Base-by-base conservation (phyloP, 2,329 filamentous ascomycete species). In the Monosporascus sp. region DNA sequence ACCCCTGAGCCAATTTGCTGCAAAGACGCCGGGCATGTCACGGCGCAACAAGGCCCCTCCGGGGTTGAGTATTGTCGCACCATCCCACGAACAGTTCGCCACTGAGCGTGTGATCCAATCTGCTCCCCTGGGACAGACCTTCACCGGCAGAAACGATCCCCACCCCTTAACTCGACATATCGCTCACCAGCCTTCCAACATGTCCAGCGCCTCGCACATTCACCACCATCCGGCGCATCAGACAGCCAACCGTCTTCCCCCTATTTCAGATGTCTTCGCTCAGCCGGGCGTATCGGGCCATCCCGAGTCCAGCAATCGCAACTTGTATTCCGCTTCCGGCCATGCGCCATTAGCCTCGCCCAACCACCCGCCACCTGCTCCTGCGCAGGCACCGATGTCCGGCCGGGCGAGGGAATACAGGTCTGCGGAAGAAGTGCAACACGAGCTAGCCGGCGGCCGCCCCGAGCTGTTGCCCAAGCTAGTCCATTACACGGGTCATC, bases 101-200 rank as follows among this genome's bases (percentile, higher is more conserved):
- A 85, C 91, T 65, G 94, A 99, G 77, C 83, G 94, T 62, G 91
- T 97, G 37, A 95, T 99, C 56, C 94, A 99, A 72, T 99, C 94
- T 4, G 94, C 94, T 7, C 94, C 94, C 17, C 81, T 99, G 24
- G 86, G 95, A 63, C 93, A 97, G 68, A 95, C 90, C 38, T 99
- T 99, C 68, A 97, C 94, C 7, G 92, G 93, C 55, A 85, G 94
- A 55, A 85, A 95, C 67, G 84, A 91, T 63, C 82, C 86, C 5
- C 86, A 87, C 60, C 88, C 89, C 0, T 73, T 89, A 54, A 89
- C 88, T 45, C 83, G 90, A 49, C 90, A 94, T 68, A 77, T 91
- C 51, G 80, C 84, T 62, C 92, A 93, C 66, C 89, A 92, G 57
- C 86, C 89, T 7, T 91, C 90, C 9, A 90, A 88, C 57, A 79